phyloP scores from a whole-genome alignment of 163 green algal genomes.

The Chlamydomonas reinhardtii region DNA sequence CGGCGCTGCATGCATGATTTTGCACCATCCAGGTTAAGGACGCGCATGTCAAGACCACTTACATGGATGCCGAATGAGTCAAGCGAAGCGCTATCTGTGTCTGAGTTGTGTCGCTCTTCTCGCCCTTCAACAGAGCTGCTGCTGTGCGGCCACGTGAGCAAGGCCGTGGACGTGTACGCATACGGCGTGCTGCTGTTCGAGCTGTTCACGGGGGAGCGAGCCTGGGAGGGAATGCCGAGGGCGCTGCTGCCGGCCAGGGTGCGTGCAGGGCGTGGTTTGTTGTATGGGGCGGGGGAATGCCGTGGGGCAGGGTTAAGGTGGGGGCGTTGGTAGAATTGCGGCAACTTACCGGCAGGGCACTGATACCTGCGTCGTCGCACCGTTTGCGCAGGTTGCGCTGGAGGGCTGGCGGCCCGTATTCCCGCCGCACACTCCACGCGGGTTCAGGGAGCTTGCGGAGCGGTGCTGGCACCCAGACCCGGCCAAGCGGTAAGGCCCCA shows the following conservation, averaged over 20 bases:
- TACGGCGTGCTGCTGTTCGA: conserved; percentile 65
- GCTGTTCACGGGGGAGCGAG: conserved; percentile 48
- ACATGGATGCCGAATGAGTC: no score
- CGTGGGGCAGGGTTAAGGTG: background rate
- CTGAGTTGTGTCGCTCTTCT: no score
- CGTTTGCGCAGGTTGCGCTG: conserved; percentile 34
- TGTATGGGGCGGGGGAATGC: background rate
- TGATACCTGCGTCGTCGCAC: background rate
- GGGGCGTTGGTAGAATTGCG: no score
- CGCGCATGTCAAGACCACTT: no score
- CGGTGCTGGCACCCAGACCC: conserved; percentile 51
- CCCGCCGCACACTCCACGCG: conserved; percentile 35
- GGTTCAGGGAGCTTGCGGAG: conserved; percentile 20
- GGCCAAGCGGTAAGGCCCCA: conserved; percentile 24
- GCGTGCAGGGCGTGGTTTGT: background rate
- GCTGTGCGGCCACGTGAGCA: conserved; percentile 57
- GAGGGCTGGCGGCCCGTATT: conserved; percentile 54
- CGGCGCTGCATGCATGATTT: no score
- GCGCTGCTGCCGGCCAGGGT: conserved; percentile 36
- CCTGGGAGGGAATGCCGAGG: conserved; percentile 51
- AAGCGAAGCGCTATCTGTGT: no score
- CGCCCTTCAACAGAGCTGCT: conserved; percentile 52
- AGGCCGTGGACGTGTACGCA: conserved; percentile 66
- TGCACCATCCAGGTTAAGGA: no score
- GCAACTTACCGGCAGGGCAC: no score